Percentiles rank a stretch among this genome's conserved stretches.
phyloP scores from a whole-genome alignment of 1,284 basidiomycete genomes.

The Cerioporus squamosus region DNA sequence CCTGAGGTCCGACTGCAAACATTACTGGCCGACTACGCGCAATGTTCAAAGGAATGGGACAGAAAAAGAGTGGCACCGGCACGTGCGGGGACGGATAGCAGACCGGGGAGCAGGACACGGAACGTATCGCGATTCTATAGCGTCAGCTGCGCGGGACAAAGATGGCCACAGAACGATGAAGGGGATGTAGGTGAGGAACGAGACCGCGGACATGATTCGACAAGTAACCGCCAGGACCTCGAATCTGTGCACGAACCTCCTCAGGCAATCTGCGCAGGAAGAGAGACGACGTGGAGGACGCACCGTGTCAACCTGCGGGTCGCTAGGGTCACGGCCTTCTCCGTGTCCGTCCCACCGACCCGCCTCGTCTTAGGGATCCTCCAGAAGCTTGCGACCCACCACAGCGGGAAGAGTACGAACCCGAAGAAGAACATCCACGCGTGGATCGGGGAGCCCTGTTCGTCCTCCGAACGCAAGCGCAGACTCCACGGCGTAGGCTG shows the following conservation, averaged over 20 bases:
- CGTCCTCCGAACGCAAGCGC: slow-evolving; percentile 51
- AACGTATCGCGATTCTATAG: slow-evolving; percentile 4
- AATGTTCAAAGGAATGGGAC: slow-evolving; percentile 21
- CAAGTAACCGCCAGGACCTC: slow-evolving; percentile 70
- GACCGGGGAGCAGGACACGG: neutral
- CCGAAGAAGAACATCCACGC: slow-evolving; percentile 80
- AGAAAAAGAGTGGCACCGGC: slow-evolving; percentile 19
- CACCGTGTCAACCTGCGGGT: slow-evolving; percentile 77
- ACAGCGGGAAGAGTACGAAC: slow-evolving; percentile 74
- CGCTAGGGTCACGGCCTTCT: slow-evolving; percentile 73
- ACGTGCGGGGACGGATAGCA: slow-evolving; percentile 2
- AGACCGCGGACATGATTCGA: slow-evolving; percentile 68
- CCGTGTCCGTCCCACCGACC: slow-evolving; percentile 59
- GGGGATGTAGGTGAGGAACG: slow-evolving; percentile 75
- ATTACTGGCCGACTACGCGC: slow-evolving; percentile 9
- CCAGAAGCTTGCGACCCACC: slow-evolving; percentile 74
- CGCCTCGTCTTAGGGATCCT: slow-evolving; percentile 63
- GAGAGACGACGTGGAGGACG: slow-evolving; percentile 33
- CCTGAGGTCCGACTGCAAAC: slow-evolving; percentile 18
- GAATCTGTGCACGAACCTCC: slow-evolving; percentile 51
- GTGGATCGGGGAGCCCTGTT: slow-evolving; percentile 67
- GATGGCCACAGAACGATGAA: slow-evolving; percentile 74
- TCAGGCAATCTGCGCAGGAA: slow-evolving; percentile 9
- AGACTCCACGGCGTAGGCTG: slow-evolving; percentile 65
- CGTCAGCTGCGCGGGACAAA: slow-evolving; percentile 47